Conservation (phyloP, 1,284 basidiomycete genomes). For the Ceratobasidium theobromae region DNA sequence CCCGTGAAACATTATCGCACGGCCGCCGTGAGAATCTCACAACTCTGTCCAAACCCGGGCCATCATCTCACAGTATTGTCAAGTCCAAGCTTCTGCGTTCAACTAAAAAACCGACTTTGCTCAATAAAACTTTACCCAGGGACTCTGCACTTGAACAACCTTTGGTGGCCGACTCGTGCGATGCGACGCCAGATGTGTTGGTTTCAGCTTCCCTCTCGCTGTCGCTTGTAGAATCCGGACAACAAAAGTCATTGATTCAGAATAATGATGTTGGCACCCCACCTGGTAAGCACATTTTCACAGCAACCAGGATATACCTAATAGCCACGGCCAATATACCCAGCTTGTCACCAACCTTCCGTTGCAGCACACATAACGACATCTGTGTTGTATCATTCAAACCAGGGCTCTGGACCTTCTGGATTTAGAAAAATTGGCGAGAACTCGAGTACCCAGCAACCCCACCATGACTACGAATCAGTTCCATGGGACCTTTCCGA, state of each 20-base stretch:
- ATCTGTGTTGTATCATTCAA: conserved; percentile 21
- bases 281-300: not conserved
- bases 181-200: not conserved
- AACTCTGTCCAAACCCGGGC: too few relatives aligned
- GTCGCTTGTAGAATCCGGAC: not conserved
- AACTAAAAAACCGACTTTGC: too few relatives aligned
- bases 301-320: not conserved
- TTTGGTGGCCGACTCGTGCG: too few relatives aligned
- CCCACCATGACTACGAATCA: not conserved
- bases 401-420: not conserved
- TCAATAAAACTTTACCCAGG: too few relatives aligned
- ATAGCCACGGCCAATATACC: too few relatives aligned
- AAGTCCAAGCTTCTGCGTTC: too few relatives aligned
- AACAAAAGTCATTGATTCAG: not conserved
- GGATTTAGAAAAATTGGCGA: not conserved
- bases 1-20: not conserved
- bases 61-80: too few relatives aligned
- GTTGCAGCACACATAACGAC: not conserved
- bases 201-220: not conserved
- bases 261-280: not conserved
- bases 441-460: not conserved
- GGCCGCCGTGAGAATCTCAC: not conserved
- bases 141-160: too few relatives aligned
- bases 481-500: not conserved
- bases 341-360: too few relatives aligned